phyloP scores from a whole-genome alignment of 441 rosid genomes.

The Capsella rubella region DNA sequence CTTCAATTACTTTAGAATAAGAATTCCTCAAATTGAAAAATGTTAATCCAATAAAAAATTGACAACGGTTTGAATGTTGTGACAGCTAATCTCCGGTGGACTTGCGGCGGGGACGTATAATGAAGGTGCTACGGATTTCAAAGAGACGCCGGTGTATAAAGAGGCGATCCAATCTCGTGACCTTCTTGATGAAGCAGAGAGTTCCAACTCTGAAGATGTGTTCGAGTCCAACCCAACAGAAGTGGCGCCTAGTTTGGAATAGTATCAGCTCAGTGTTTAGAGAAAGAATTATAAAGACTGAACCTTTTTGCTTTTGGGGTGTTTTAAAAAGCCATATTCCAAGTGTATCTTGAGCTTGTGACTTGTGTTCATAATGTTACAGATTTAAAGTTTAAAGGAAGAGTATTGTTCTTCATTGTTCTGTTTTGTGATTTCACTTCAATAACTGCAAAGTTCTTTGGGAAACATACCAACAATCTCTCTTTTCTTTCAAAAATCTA shows the following conservation, averaged over 20 bases:
- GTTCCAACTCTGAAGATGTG: slow-evolving; percentile 78
- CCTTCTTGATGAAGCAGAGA: slow-evolving; percentile 76
- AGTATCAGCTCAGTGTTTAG: slow-evolving; percentile 40
- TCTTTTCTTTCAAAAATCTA: neutral
- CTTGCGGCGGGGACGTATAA: slow-evolving; percentile 81
- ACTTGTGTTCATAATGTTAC: slow-evolving; percentile 42
- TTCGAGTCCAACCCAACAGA: slow-evolving; percentile 95
- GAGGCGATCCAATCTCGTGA: slow-evolving; percentile 75
- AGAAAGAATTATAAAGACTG: neutral
- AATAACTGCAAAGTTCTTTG: slow-evolving; percentile 15
- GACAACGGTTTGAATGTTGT: neutral
- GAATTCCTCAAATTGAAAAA: neutral
- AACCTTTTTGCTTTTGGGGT: slow-evolving; percentile 17
- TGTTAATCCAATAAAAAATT: neutral
- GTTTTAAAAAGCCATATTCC: slow-evolving; percentile 5
- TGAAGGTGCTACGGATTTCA: slow-evolving; percentile 90
- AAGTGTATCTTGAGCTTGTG: slow-evolving; percentile 15
- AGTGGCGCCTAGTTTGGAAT: slow-evolving; percentile 91
- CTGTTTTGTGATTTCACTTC: slow-evolving; percentile 9
- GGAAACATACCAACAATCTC: neutral
- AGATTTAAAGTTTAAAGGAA: slow-evolving; percentile 31
- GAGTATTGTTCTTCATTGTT: slow-evolving; percentile 13
- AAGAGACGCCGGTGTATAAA: slow-evolving; percentile 85
- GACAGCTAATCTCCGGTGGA: slow-evolving; percentile 81
- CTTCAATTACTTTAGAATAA: neutral